A percentile compares a stretch with the other conserved stretches of the same genome.
phyloP scores from a whole-genome alignment of 2,329 filamentous ascomycete genomes.

The Bisporella sp. region DNA sequence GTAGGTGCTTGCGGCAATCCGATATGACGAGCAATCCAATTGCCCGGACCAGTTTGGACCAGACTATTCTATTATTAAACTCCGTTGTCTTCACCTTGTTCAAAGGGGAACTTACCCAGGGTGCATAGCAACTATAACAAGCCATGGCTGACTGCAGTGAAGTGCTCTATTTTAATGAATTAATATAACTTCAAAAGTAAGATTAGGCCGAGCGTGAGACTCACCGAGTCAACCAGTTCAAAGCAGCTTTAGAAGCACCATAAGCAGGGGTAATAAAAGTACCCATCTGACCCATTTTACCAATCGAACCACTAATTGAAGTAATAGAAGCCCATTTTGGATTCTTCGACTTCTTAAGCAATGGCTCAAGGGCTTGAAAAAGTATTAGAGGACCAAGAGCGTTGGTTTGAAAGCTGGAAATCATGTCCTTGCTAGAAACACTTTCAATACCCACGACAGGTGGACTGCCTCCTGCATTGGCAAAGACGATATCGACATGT shows the following conservation, averaged over 20 bases:
- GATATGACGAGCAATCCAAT: not conserved
- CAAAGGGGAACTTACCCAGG: not conserved
- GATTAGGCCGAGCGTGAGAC: not conserved
- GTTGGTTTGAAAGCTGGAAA: not conserved
- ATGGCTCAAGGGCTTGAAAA: not conserved
- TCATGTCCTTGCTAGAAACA: not conserved
- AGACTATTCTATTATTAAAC: not conserved
- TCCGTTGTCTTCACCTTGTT: not conserved
- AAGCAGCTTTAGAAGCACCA: not conserved
- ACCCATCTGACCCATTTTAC: not conserved
- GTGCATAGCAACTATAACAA: not conserved
- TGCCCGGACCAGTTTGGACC: not conserved
- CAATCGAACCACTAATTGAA: not conserved
- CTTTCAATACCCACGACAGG: not conserved
- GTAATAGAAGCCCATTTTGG: not conserved
- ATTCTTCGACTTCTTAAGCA: not conserved
- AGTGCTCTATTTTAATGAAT: not conserved
- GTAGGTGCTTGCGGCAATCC: not conserved
- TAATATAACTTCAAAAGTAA: not conserved
- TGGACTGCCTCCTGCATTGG: conserved; percentile 28
- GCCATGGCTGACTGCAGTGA: not conserved
- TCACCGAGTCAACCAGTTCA: not conserved
- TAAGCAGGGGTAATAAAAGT: not conserved
- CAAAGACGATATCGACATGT: conserved; percentile 30
- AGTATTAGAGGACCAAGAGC: not conserved